Conservation (phyloP, 1,284 basidiomycete species). For the Violaceomyces palustris region DNA sequence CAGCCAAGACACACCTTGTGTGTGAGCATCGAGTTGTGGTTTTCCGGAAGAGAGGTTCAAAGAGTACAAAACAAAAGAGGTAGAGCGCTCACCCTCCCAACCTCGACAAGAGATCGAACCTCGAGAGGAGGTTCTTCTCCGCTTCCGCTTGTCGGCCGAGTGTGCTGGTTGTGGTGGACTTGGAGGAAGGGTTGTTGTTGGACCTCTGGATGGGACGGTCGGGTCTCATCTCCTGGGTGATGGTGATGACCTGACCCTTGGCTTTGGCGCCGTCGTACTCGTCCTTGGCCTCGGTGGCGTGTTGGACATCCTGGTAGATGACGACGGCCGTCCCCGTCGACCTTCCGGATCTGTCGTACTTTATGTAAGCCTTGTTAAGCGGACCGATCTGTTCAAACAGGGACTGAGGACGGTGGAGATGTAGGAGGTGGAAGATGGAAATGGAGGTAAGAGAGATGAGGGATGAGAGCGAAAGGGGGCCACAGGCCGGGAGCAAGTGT, state of each 20-base stretch:
- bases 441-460: neutral
- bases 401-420: conserved; percentile 57
- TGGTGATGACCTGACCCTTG: conserved; percentile 59
- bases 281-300: conserved; percentile 78
- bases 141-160: conserved; percentile 3
- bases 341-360: conserved; percentile 93
- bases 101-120: conserved; percentile 26
- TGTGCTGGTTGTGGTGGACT: neutral
- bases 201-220: conserved; percentile 4
- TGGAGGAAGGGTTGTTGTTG: neutral
- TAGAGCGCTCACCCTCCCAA: conserved; percentile 21
- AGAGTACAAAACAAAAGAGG: neutral
- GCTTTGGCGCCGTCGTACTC: conserved; percentile 83
- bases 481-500: neutral
- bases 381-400: conserved; percentile 91
- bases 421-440: neutral
- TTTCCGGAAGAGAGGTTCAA: neutral
- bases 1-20: neutral
- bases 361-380: conserved; percentile 82
- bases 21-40: neutral
- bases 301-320: conserved; percentile 70
- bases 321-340: conserved; percentile 79
- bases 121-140: conserved; percentile 14
- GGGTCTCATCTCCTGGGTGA: conserved; percentile 31
- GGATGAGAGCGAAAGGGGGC: too few species aligned